Conservation (phyloP, 2,329 filamentous ascomycete species). For the Chaetomiaceae sp. region DNA sequence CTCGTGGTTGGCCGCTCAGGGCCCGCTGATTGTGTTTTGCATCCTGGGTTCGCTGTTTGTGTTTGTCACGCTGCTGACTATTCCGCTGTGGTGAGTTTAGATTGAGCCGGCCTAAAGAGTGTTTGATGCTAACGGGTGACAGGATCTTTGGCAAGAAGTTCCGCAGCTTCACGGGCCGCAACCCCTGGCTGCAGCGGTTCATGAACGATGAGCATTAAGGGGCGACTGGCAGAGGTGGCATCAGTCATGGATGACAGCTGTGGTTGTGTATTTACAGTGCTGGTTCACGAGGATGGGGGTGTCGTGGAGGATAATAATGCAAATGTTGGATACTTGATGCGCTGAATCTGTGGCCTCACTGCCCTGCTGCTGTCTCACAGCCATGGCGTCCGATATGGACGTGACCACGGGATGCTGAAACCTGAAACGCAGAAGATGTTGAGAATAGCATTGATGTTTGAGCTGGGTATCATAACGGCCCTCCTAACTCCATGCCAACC, state of each 20-base stretch:
- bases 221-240: too few relatives aligned
- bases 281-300: background rate
- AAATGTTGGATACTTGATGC: too few relatives aligned
- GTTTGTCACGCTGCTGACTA: slow-evolving; percentile 41
- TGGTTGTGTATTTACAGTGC: background rate
- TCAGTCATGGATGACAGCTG: too few relatives aligned
- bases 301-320: too few relatives aligned
- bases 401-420: too few relatives aligned
- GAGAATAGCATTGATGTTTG: too few relatives aligned
- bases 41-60: slow-evolving; percentile 41
- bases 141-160: slow-evolving; percentile 45
- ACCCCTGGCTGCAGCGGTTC: slow-evolving; percentile 31
- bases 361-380: too few relatives aligned
- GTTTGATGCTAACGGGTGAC: background rate
- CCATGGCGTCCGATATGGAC: too few relatives aligned
- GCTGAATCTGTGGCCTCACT: too few relatives aligned
- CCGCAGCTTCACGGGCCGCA: slow-evolving; percentile 40
- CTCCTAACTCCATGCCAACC: background rate
- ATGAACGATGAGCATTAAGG: slow-evolving; percentile 27
- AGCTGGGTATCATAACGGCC: background rate
- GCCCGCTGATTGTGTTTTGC: slow-evolving; percentile 35
- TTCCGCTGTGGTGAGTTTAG: slow-evolving; percentile 39
- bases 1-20: slow-evolving; percentile 36
- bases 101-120: background rate
- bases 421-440: too few relatives aligned